phyloP scores from a whole-genome alignment of 441 rosid species.

The Biscutella laevigata region DNA sequence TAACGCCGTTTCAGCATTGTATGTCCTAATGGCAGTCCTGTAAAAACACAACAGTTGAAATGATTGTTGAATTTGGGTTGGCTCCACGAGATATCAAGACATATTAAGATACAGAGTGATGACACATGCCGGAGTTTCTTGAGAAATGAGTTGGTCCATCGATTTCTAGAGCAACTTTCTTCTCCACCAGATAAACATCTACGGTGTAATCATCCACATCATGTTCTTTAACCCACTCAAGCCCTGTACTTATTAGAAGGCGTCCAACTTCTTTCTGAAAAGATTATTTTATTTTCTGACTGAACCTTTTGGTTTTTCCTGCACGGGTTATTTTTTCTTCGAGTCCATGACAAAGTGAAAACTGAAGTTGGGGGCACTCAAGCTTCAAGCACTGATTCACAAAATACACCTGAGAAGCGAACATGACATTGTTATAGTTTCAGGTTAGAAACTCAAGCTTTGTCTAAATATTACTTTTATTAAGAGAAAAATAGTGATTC shows the following conservation, averaged over 20 bases:
- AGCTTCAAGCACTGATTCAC: constrained; percentile 79
- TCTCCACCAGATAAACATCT: constrained; percentile 76
- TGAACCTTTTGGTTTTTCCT: constrained; percentile 76
- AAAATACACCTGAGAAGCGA: constrained; percentile 83
- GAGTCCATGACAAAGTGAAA: constrained; percentile 43
- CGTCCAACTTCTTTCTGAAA: constrained; percentile 85
- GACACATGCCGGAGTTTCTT: constrained; percentile 62
- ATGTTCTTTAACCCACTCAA: constrained; percentile 76
- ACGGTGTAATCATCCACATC: constrained; percentile 61
- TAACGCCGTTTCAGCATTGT: constrained; percentile 72
- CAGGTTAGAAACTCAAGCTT: too few species aligned
- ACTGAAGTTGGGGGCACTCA: constrained; percentile 63
- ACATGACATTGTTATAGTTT: constrained; percentile 33
- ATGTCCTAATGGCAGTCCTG: constrained; percentile 79
- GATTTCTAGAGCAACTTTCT: constrained; percentile 79
- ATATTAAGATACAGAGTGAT: not conserved
- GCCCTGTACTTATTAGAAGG: constrained; percentile 80
- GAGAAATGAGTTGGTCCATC: constrained; percentile 97
- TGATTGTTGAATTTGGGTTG: not conserved
- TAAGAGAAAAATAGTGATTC: too few species aligned
- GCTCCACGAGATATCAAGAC: constrained; percentile 14
- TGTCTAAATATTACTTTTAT: too few species aligned
- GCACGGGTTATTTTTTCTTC: constrained; percentile 59
- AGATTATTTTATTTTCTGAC: constrained; percentile 69
- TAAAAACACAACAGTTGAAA: constrained; percentile 10